These are phyloP conservation scores for Lichenothelia convexa DNA, from an alignment of 495 filamentous ascomycete genomes.

Conservation along the genomic window DNA sequence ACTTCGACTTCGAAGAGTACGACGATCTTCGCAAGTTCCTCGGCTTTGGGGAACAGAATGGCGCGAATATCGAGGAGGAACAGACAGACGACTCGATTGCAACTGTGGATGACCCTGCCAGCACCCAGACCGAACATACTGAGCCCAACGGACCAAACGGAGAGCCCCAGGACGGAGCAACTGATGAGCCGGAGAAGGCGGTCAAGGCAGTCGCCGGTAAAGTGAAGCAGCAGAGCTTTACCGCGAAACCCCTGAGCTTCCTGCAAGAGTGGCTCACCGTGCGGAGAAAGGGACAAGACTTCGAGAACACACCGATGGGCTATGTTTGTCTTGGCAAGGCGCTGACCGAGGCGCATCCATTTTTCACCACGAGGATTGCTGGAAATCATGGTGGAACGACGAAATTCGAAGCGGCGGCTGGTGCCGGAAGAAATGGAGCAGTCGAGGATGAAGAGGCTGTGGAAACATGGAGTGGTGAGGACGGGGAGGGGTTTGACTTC, in stretches of 20 bases:
- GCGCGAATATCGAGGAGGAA: neutral
- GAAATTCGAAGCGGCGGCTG: neutral
- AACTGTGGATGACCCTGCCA: neutral
- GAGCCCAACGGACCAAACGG: too few species aligned
- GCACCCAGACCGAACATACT: too few species aligned
- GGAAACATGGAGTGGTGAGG: too few species aligned
- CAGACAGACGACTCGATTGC: neutral
- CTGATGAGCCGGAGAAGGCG: neutral
- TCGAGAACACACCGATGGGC: constrained; percentile 37
- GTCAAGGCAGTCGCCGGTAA: neutral
- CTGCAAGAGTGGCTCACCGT: constrained; percentile 33
- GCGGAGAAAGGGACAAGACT: constrained; percentile 32
- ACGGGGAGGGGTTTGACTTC: too few species aligned
- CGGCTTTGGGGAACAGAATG: constrained; percentile 2
- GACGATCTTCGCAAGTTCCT: constrained; percentile 13
- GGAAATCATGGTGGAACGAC: neutral
- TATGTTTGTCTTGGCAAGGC: constrained; percentile 29
- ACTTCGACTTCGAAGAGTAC: constrained; percentile 31
- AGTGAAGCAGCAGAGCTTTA: constrained; percentile 5
- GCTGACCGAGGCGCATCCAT: constrained; percentile 26
- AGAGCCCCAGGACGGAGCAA: neutral
- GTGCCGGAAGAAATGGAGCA: constrained; percentile 6
- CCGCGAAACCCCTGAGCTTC: constrained; percentile 21
- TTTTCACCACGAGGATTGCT: constrained; percentile 25
- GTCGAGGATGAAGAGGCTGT: constrained; percentile 9